Conservation (phyloP, 306 rosid genomes). For the Trifolium fragiferum region DNA sequence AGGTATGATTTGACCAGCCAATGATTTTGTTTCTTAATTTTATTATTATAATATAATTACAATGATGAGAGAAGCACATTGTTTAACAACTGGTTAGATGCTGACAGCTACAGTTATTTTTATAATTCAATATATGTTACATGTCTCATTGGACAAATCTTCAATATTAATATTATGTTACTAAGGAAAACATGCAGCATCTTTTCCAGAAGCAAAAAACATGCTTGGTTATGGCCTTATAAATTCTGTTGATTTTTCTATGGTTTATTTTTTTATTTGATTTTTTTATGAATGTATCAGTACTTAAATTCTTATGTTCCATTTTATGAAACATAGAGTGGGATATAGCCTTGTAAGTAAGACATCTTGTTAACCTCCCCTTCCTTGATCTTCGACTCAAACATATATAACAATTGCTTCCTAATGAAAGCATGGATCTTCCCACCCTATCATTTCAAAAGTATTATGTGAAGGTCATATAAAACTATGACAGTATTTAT, state of each 20-base stretch:
- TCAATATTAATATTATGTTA: conserved; percentile 15
- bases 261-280: conserved; percentile 4
- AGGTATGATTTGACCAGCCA: conserved; percentile 40
- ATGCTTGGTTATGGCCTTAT: conserved; percentile 11
- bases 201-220: conserved; percentile 26
- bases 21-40: conserved; percentile 26
- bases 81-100: neutral
- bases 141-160: conserved; percentile 18
- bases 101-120: conserved; percentile 22
- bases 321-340: conserved; percentile 5
- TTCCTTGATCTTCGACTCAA: too few species aligned
- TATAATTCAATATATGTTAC: neutral
- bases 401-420: too few species aligned
- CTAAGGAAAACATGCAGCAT: conserved; percentile 12
- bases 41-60: conserved; percentile 21
- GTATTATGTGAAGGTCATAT: too few species aligned
- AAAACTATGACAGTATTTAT: too few species aligned
- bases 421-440: too few species aligned
- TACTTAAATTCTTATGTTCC: neutral
- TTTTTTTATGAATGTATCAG: conserved; percentile 33
- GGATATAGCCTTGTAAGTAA: neutral
- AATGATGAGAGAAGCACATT: conserved; percentile 17
- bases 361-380: too few species aligned
- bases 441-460: too few species aligned
- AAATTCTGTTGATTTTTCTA: conserved; percentile 19